Evolutionary conservation across 495 filamentous ascomycete species (phyloP).

Genomic region (Staphylotrichum tortipilum): DNA sequence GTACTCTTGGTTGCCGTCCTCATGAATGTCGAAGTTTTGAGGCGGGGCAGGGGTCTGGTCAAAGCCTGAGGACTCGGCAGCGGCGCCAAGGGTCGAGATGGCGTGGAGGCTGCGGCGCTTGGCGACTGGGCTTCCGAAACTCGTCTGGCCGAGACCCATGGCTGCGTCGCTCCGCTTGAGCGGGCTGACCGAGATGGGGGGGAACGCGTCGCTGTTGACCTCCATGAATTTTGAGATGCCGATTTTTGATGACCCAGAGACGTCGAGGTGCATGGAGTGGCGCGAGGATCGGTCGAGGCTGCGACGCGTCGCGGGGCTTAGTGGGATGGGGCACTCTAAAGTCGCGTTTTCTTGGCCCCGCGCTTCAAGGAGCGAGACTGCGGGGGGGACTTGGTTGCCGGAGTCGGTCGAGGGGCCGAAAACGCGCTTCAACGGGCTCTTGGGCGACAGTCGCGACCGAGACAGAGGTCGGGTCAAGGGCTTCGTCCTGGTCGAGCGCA

Average conservation of each 20-base stretch:
- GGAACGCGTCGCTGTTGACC: conserved; percentile 25
- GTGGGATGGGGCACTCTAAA: conserved; percentile 24
- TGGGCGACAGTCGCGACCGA: conserved; percentile 52
- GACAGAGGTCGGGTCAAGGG: conserved; percentile 37
- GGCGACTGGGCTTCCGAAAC: conserved; percentile 71
- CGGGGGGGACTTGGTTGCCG: conserved; percentile 53
- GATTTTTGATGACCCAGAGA: conserved; percentile 40
- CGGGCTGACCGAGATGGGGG: conserved; percentile 64
- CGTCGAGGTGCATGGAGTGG: conserved; percentile 41
- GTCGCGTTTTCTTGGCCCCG: conserved; percentile 50
- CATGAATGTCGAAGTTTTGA: conserved; percentile 36
- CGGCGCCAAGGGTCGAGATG: conserved; percentile 43
- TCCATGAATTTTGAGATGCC: conserved; percentile 39
- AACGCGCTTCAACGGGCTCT: conserved; percentile 67
- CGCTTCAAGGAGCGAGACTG: conserved; percentile 26
- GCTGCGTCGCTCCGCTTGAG: conserved; percentile 86
- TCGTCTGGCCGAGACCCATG: conserved; percentile 73
- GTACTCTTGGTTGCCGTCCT: conserved; percentile 38
- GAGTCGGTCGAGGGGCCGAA: conserved; percentile 60
- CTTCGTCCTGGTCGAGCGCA: conserved; percentile 43
- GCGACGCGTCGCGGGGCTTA: conserved; percentile 36
- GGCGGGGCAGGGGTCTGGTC: conserved; percentile 39
- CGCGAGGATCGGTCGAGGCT: conserved; percentile 35
- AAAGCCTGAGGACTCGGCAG: conserved; percentile 66
- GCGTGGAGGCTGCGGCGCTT: conserved; percentile 81